Evolutionary conservation across 177 flowering plant species (phyloP), one percentile per base, ranked within the genome.

Genomic region (Telopea speciosissima): DNA sequence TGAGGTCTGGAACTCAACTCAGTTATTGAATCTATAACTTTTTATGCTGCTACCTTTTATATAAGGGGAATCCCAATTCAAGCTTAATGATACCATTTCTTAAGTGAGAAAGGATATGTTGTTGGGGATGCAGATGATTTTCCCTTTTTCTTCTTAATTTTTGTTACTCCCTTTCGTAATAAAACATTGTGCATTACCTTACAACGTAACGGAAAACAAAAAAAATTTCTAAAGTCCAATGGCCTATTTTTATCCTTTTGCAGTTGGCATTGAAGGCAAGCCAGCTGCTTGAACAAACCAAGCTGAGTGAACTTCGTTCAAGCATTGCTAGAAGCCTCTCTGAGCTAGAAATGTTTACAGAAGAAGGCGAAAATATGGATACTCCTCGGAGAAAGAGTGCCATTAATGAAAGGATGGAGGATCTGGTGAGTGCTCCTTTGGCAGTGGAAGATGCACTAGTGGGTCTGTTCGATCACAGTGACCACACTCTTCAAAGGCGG

Each of bases 371-470:
- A 76, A 80, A 69, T 73, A 83, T 90, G 83, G 93, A 89, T 72
- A 91, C 99, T 68, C 98, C 99, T 5, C 90, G 85, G 82, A 86
- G 97, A 79, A 96, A 93, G 79, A 91, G 92, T 87, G 99, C 99
- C 64, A 93, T 93, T 63, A 88, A 96, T 83, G 98, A 93, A 73
- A 83, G 99, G 71, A 96, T 96, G 97, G 99, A 93, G 78, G 97
- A 84, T 81, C 91, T 96, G 68, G 98, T 96, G 17, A 83, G 88
- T 81, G 87, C 92, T 79, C 90, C 99, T 70, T 79, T 96, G 62
- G 98, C 98, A 54, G 98, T 96, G 69, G 99, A 96, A 83, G 99
- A 96, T 83, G 98, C 99, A 42, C 97, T 96, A 66, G 91, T 96
- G 1, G 95, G 95, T 71, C 83, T 96, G 68, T 96, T 96, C 76